Evolutionary conservation across 2,329 filamentous ascomycete species (phyloP), one percentile per base, ranked within the genome.

Genomic region (Aspergillus udagawae): DNA sequence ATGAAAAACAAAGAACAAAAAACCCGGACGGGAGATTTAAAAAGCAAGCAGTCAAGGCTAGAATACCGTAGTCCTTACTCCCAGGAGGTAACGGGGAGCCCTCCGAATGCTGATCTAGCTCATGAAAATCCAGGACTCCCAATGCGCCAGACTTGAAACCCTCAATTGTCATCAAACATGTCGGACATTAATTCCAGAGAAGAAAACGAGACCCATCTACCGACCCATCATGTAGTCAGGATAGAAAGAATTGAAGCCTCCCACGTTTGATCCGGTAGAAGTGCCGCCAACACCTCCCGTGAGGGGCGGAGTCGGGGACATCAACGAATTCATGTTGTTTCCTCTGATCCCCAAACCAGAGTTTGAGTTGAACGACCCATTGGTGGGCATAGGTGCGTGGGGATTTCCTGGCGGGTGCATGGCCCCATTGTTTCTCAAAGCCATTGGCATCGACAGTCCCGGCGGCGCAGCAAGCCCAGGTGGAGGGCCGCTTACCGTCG

Each of bases 401-500:
- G 67, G 63, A 53, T 68, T 70, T 45, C 63, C 65, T 7, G 67
- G 57, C 20, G 67, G 60, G 58, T 75, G 69, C 56, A 75, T 66
- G 53, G 63, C 59, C 45, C 63, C 68, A 54, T 69, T 70, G 50
- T 66, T 70, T 56, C 70, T 65, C 60, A 73, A 58, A 8, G 67
- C 64, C 64, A 75, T 63, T 17, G 70, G 70, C 63, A 74, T 73
- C 14, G 77, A 80, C 35, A 93, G 79, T 12, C 90, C 90, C 1
- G 91, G 90, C 14, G 92, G 92, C 6, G 85, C 86, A 1, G 85
- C 73, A 8, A 97, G 82, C 2, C 92, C 92, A 0, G 92, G 92
- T 12, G 92, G 92, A 25, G 92, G 92, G 0, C 90, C 87, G 65
- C 81, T 89, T 35, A 86, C 85, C 2, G 85, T 85, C 1, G 86